These are phyloP conservation scores for Ustilago hordei DNA, from an alignment of 1,284 basidiomycete species.

Conservation along the genomic window DNA sequence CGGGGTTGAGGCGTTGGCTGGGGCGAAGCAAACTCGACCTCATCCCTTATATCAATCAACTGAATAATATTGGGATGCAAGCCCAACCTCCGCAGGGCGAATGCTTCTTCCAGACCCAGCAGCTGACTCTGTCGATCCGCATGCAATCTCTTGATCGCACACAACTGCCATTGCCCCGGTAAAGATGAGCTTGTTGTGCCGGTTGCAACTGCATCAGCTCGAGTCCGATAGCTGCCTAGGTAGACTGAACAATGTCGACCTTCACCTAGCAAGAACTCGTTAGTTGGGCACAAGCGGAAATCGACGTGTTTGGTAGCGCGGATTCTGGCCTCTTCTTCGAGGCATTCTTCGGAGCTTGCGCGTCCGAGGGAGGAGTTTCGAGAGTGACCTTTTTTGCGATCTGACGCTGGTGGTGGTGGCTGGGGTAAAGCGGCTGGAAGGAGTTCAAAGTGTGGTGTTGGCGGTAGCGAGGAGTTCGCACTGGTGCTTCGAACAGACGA, in stretches of 20 bases:
- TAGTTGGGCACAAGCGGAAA: constrained; percentile 59
- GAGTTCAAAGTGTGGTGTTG: neutral
- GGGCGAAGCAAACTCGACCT: constrained; percentile 54
- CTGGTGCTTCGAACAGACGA: constrained; percentile 1
- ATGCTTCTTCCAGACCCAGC: constrained; percentile 66
- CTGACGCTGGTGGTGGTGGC: neutral
- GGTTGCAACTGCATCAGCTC: constrained; percentile 1
- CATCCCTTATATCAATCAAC: constrained; percentile 64
- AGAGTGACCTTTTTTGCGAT: constrained; percentile 29
- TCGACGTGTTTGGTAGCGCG: constrained; percentile 57
- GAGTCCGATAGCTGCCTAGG: constrained; percentile 56
- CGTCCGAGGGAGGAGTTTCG: constrained; percentile 59
- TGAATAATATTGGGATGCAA: constrained; percentile 62
- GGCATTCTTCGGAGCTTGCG: constrained; percentile 59
- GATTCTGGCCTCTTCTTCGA: constrained; percentile 56
- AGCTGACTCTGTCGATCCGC: constrained; percentile 65
- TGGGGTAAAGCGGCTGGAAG: neutral
- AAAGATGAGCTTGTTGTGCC: neutral
- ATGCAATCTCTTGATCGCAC: constrained; percentile 67
- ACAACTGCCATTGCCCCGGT: constrained; percentile 53
- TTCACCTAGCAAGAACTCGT: constrained; percentile 63
- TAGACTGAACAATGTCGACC: constrained; percentile 66
- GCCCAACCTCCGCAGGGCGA: constrained; percentile 64
- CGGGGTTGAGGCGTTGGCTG: constrained; percentile 22
- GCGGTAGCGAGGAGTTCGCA: neutral